Evolutionary conservation across 192 early-diverging fungal species (phyloP).

Genomic region (Gonapodya prolifera): DNA sequence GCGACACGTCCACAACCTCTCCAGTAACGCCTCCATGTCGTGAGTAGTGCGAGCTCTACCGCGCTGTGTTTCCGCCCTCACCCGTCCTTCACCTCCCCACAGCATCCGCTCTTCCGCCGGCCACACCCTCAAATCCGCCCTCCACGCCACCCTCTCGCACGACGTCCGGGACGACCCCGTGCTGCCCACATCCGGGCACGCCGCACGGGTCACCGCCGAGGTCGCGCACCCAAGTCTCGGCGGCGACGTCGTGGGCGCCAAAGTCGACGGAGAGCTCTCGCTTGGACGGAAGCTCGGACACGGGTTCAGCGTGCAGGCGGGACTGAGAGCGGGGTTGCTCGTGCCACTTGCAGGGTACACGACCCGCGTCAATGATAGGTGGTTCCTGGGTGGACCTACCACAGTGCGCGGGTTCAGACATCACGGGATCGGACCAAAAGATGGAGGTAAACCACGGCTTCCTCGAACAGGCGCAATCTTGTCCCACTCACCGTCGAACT

Average conservation of each 20-base stretch:
- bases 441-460: conserved; percentile 54
- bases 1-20: conserved; percentile 58
- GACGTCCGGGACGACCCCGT: conserved; percentile 69
- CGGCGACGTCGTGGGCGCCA: conserved; percentile 70
- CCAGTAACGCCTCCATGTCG: conserved; percentile 28
- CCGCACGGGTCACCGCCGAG: too few species aligned
- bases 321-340: conserved; percentile 46
- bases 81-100: not conserved
- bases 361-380: conserved; percentile 64
- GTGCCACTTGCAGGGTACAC: conserved; percentile 38
- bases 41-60: not conserved
- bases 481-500: too few species aligned
- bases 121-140: conserved; percentile 69
- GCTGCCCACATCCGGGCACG: conserved; percentile 60
- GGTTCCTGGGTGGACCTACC: conserved; percentile 76
- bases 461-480: too few species aligned
- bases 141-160: conserved; percentile 46
- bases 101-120: conserved; percentile 67
- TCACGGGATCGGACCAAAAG: conserved; percentile 77
- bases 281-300: not conserved
- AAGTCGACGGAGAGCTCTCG: conserved; percentile 49
- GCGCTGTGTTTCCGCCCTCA: conserved; percentile 6
- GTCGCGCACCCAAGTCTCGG: too few species aligned
- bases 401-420: conserved; percentile 80
- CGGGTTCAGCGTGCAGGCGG: not conserved